phyloP scores from a whole-genome alignment of 179 eudicot species.

The Silene vulgaris region DNA sequence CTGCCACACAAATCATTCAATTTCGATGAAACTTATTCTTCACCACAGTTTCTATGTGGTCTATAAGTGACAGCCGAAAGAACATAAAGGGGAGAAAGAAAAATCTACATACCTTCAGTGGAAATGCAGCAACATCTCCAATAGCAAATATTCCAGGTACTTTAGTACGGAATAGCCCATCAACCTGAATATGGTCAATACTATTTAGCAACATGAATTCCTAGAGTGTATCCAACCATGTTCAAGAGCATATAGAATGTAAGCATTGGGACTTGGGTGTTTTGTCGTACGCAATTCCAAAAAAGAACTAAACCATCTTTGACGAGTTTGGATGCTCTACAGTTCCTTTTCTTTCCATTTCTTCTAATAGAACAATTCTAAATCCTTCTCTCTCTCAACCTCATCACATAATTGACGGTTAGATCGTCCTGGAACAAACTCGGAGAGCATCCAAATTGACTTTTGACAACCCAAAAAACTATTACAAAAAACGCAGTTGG shows the following conservation, averaged over 20 bases:
- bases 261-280: neutral
- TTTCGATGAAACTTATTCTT: neutral
- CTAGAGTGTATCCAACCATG: neutral
- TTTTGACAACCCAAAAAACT: neutral
- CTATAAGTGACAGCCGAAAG: neutral
- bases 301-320: neutral
- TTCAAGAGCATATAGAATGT: neutral
- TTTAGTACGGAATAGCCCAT: constrained; percentile 74
- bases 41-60: constrained; percentile 1
- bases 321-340: too few relatives aligned
- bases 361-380: too few relatives aligned
- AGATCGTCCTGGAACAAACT: too few relatives aligned
- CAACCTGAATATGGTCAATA: constrained; percentile 49
- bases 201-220: constrained; percentile 8
- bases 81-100: neutral
- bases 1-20: constrained; percentile 36
- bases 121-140: constrained; percentile 93
- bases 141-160: constrained; percentile 81
- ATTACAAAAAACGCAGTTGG: neutral
- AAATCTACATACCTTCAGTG: constrained; percentile 49
- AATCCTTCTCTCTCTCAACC: too few relatives aligned
- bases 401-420: too few relatives aligned
- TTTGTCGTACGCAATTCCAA: neutral
- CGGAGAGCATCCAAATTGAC: too few relatives aligned
- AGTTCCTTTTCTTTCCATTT: too few relatives aligned